These are phyloP conservation scores for Ophiostoma ips DNA, from an alignment of 2,329 filamentous ascomycete species.

Conservation along the genomic window DNA sequence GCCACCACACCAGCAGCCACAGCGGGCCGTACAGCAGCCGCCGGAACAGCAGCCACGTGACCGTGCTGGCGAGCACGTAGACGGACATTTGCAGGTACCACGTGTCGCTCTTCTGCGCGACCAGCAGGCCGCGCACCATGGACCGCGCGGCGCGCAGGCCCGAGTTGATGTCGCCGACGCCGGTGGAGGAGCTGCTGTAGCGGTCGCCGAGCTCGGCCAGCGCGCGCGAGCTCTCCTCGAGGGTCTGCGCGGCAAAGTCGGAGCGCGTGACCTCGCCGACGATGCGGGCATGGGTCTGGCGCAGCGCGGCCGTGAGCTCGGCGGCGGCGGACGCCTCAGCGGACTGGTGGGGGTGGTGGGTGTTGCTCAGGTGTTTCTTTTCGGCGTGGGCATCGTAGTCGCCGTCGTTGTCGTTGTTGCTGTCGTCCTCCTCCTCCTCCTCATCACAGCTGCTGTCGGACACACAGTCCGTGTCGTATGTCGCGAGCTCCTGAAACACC, in stretches of 20 bases:
- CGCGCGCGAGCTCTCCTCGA: slow-evolving; percentile 71
- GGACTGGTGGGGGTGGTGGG: slow-evolving; percentile 36
- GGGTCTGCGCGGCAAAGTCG: slow-evolving; percentile 77
- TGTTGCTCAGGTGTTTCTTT: slow-evolving; percentile 17
- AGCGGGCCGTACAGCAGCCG: slow-evolving; percentile 76
- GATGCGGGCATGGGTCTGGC: slow-evolving; percentile 77
- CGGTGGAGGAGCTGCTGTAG: slow-evolving; percentile 56
- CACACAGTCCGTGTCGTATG: slow-evolving; percentile 27
- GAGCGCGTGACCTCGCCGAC: slow-evolving; percentile 72
- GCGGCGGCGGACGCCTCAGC: slow-evolving; percentile 59
- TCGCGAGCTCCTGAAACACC: slow-evolving; percentile 59
- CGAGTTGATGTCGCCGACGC: slow-evolving; percentile 61
- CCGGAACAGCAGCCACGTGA: slow-evolving; percentile 75
- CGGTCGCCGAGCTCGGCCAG: slow-evolving; percentile 68
- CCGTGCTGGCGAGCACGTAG: slow-evolving; percentile 64
- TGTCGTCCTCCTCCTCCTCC: slow-evolving; percentile 17
- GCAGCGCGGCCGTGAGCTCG: slow-evolving; percentile 72
- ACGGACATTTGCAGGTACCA: slow-evolving; percentile 93
- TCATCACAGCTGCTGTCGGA: slow-evolving; percentile 15
- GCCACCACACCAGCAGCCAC: slow-evolving; percentile 80
- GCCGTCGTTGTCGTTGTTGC: slow-evolving; percentile 7
- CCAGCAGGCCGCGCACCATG: slow-evolving; percentile 64
- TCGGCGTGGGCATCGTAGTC: slow-evolving; percentile 15
- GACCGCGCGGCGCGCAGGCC: slow-evolving; percentile 62
- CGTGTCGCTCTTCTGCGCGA: slow-evolving; percentile 88